phyloP scores from a whole-genome alignment of 495 filamentous ascomycete genomes.

The Annulohypoxylon nitens region DNA sequence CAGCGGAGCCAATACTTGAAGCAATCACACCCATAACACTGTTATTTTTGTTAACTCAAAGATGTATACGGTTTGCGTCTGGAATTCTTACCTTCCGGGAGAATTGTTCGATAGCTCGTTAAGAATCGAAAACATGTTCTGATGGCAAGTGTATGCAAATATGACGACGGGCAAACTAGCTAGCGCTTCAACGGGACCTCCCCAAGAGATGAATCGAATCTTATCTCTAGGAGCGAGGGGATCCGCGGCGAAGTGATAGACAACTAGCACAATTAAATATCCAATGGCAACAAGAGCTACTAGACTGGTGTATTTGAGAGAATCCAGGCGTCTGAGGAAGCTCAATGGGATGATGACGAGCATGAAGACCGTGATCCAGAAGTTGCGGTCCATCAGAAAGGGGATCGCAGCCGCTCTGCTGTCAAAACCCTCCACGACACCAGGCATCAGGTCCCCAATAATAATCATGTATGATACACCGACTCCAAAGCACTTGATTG shows the following conservation, averaged over 20 bases:
- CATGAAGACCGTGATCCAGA: conserved; percentile 99
- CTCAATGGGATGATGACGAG: conserved; percentile 93
- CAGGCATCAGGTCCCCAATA: conserved; percentile 98
- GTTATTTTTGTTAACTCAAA: conserved; percentile 48
- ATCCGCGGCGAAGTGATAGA: conserved; percentile 91
- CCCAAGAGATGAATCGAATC: conserved; percentile 80
- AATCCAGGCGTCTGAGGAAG: conserved; percentile 90
- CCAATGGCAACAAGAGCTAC: conserved; percentile 92
- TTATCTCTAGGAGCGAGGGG: conserved; percentile 76
- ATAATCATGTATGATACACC: conserved; percentile 98
- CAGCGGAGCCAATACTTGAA: conserved; percentile 85
- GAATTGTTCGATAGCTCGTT: conserved; percentile 93
- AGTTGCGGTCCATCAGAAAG: conserved; percentile 88
- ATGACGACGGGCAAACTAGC: conserved; percentile 94
- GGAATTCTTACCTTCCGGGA: conserved; percentile 57
- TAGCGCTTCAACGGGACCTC: conserved; percentile 80
- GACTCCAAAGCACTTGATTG: conserved; percentile 98
- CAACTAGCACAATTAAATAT: conserved; percentile 90
- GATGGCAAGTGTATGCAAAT: conserved; percentile 98
- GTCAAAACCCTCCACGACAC: conserved; percentile 80
- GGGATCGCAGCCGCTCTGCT: conserved; percentile 67
- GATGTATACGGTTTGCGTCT: not conserved
- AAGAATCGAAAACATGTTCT: conserved; percentile 99
- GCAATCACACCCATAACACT: conserved; percentile 84
- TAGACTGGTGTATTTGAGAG: conserved; percentile 95